These are phyloP conservation scores for Ziziphus jujuba DNA, from an alignment of 306 rosid species.

Conservation along the genomic window DNA sequence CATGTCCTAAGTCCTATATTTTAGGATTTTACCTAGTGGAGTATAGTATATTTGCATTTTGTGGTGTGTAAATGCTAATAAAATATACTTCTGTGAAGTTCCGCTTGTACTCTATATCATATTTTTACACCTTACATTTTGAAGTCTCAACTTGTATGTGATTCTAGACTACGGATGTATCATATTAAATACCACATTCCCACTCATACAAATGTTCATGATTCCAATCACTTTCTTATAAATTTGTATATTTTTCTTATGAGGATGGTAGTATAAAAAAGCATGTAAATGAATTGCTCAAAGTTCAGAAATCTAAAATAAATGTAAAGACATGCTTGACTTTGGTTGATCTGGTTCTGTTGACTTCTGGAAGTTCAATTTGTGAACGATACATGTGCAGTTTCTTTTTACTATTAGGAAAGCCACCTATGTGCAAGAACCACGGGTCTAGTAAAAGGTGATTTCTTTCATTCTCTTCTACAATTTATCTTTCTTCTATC, in stretches of 20 bases:
- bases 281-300: no score
- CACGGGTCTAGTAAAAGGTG: background rate
- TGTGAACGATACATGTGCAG: no score
- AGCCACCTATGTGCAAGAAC: background rate
- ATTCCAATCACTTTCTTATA: background rate
- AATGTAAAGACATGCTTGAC: no score
- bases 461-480: background rate
- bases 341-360: no score
- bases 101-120: background rate
- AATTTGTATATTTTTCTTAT: background rate
- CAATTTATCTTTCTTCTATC: background rate
- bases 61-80: background rate
- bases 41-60: background rate
- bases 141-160: background rate
- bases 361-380: no score
- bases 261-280: background rate
- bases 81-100: background rate
- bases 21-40: background rate
- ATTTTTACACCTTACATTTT: no score
- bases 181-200: no score
- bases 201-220: background rate
- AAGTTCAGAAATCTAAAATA: no score
- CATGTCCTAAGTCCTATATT: background rate
- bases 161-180: no score
- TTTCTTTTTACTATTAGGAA: no score